phyloP scores from a whole-genome alignment of 2,329 filamentous ascomycete genomes.

The Penicillium brevicompactum region DNA sequence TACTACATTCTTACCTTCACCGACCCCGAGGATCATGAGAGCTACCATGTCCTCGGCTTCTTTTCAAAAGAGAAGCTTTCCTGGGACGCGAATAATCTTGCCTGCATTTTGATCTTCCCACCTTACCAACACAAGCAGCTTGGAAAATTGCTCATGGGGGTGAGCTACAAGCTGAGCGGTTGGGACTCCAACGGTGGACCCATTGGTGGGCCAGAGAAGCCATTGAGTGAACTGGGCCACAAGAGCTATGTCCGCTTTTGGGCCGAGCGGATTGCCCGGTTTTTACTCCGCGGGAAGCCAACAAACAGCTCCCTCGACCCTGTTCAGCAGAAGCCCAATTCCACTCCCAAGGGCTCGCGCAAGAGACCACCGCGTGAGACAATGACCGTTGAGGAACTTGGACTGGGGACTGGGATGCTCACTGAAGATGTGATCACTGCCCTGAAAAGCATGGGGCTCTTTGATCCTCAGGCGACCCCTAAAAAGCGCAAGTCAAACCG shows the following conservation, averaged over 20 bases:
- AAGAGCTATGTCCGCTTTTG: constrained; percentile 85
- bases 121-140: constrained; percentile 92
- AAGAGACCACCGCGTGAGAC: constrained; percentile 48
- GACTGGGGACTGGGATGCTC: constrained; percentile 77
- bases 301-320: constrained; percentile 29
- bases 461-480: constrained; percentile 53
- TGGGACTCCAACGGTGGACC: constrained; percentile 67
- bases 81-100: constrained; percentile 97
- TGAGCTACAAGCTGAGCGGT: constrained; percentile 88
- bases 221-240: constrained; percentile 80
- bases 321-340: constrained; percentile 30
- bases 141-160: constrained; percentile 84
- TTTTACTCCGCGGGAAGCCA: constrained; percentile 46
- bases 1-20: constrained; percentile 90
- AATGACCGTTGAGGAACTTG: constrained; percentile 71
- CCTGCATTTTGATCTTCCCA: constrained; percentile 93
- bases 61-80: constrained; percentile 99
- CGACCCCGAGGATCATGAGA: constrained; percentile 46
- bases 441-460: constrained; percentile 76
- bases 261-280: constrained; percentile 80
- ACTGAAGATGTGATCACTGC: constrained; percentile 79
- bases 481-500: constrained; percentile 56
- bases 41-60: constrained; percentile 78
- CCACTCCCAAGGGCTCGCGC: constrained; percentile 40
- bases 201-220: constrained; percentile 90